phyloP scores from a whole-genome alignment of 2,329 filamentous ascomycete species.

The Lachnellula cervina region DNA sequence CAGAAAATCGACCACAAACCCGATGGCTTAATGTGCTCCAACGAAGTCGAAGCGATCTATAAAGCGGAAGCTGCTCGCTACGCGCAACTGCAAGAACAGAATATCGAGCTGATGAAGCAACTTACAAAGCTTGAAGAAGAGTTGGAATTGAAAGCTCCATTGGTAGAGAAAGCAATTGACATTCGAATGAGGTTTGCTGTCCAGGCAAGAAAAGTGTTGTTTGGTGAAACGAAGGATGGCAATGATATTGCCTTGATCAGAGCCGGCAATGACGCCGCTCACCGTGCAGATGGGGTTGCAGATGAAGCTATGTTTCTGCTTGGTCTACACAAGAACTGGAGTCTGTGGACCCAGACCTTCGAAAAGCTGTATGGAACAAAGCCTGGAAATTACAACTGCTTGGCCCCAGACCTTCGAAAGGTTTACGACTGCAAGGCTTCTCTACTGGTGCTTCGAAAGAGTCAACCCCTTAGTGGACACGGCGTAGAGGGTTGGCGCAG shows the following conservation, averaged over 20 bases:
- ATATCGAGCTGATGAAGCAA: not conserved
- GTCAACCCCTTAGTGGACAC: too few relatives aligned
- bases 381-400: not conserved
- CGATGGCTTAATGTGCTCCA: not conserved
- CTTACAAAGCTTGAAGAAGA: not conserved
- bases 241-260: not conserved
- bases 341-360: not conserved
- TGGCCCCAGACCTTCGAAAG: not conserved
- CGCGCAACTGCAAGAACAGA: not conserved
- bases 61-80: not conserved
- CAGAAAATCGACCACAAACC: too few relatives aligned
- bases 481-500: not conserved
- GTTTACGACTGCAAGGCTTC: too few relatives aligned
- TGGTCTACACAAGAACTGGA: not conserved
- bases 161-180: slow-evolving; percentile 1
- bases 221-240: not conserved
- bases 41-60: not conserved
- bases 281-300: not conserved
- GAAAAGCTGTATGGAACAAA: not conserved
- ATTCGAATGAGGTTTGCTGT: slow-evolving; percentile 1
- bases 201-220: not conserved
- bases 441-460: too few relatives aligned
- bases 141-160: not conserved
- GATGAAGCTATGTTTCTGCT: not conserved
- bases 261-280: slow-evolving; percentile 2